A percentile compares a stretch with the other conserved stretches of the same genome.
phyloP scores from a whole-genome alignment of 108 stramenopile genomes.

The Aureococcus anophagefferens region DNA sequence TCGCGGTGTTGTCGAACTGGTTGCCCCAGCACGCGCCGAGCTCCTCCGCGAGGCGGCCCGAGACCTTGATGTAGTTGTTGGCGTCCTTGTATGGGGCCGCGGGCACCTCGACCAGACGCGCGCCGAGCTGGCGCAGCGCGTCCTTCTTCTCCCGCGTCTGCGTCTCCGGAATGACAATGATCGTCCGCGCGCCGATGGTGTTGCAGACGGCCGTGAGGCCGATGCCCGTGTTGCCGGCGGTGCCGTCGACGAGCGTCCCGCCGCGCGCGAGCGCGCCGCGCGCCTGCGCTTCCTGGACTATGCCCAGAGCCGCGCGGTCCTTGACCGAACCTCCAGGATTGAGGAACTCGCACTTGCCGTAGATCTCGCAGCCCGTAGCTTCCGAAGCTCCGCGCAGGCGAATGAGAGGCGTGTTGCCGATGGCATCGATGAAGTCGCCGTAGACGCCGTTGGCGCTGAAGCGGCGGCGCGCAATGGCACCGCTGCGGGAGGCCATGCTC shows the following conservation, averaged over 20 bases:
- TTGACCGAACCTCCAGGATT: slow-evolving; percentile 53
- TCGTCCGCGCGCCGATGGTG: slow-evolving; percentile 32
- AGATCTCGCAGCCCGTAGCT: slow-evolving; percentile 23
- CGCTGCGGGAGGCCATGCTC: no score
- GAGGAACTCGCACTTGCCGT: slow-evolving; percentile 28
- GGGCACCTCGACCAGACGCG: slow-evolving; percentile 67
- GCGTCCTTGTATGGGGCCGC: slow-evolving; percentile 79
- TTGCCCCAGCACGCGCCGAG: slow-evolving; percentile 36
- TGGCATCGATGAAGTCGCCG: slow-evolving; percentile 4
- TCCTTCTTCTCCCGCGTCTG: slow-evolving; percentile 75
- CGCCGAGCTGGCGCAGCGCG: slow-evolving; percentile 62
- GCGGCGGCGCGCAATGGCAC: no score
- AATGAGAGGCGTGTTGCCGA: slow-evolving; percentile 21
- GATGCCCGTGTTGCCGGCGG: slow-evolving; percentile 55
- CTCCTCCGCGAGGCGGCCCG: slow-evolving; percentile 30
- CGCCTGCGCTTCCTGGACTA: slow-evolving; percentile 35
- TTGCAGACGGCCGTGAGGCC: slow-evolving; percentile 32
- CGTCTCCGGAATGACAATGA: slow-evolving; percentile 51
- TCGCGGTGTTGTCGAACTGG: slow-evolving; percentile 50
- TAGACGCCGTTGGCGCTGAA: no score
- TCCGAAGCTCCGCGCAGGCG: slow-evolving; percentile 6
- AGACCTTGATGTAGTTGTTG: slow-evolving; percentile 79
- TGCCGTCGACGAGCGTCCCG: slow-evolving; percentile 50
- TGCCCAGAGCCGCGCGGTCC: slow-evolving; percentile 45
- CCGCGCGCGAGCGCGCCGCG: slow-evolving; percentile 28